Evolutionary conservation across 2,329 filamentous ascomycete species (phyloP).

Genomic region (Didymella pomorum): DNA sequence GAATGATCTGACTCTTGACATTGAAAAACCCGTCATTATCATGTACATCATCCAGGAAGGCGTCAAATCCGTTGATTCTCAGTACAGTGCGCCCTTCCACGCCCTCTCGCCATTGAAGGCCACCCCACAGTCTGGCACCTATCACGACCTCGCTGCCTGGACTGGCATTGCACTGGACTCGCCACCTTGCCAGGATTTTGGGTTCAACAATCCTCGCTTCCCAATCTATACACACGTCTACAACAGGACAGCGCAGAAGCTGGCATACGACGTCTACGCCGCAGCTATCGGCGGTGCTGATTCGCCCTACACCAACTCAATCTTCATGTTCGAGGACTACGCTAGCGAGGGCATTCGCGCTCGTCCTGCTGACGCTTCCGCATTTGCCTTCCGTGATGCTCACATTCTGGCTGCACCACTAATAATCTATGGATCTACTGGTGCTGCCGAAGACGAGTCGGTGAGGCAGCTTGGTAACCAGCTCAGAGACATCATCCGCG

Average conservation of each 20-base stretch:
- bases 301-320: conserved; percentile 43
- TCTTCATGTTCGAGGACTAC: conserved; percentile 67
- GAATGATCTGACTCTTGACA: conserved; percentile 28
- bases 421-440: conserved; percentile 29
- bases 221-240: conserved; percentile 38
- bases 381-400: conserved; percentile 58
- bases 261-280: conserved; percentile 52
- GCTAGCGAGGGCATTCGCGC: conserved; percentile 56
- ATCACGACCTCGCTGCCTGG: conserved; percentile 35
- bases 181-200: conserved; percentile 39
- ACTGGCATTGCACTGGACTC: conserved; percentile 34
- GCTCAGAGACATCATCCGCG: conserved; percentile 29
- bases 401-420: conserved; percentile 31
- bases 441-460: conserved; percentile 16
- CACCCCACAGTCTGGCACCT: conserved; percentile 28
- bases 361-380: conserved; percentile 49
- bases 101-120: conserved; percentile 26
- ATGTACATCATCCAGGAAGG: conserved; percentile 40
- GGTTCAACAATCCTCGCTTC: conserved; percentile 37
- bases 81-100: conserved; percentile 35
- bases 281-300: conserved; percentile 40
- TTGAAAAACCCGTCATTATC: conserved; percentile 29
- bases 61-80: conserved; percentile 27
- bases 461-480: conserved; percentile 28
- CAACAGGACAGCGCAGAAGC: conserved; percentile 48